A percentile compares a stretch with the other conserved stretches of the same genome.
Evolutionary conservation across 257 asterid genomes (phyloP).

Genomic region (Jasminum sambac): DNA sequence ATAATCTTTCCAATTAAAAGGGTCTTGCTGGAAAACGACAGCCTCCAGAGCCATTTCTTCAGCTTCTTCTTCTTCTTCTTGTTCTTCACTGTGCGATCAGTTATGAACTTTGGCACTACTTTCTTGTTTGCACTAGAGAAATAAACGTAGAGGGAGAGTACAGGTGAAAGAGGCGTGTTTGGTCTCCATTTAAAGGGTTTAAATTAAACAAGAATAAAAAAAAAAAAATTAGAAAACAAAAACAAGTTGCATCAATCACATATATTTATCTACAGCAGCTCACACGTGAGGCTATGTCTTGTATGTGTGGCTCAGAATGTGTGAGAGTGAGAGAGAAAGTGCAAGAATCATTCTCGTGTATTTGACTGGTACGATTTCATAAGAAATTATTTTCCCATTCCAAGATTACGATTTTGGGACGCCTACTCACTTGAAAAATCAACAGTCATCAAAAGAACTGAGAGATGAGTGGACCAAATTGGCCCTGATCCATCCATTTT

Average conservation of each 20-base stretch:
- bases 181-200: conserved; percentile 43
- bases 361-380: not conserved
- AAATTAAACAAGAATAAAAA: conserved; percentile 10
- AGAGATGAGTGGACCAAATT: too few relatives aligned
- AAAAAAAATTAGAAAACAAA: not conserved
- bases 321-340: conserved; percentile 15
- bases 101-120: not conserved
- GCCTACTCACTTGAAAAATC: too few relatives aligned
- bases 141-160: conserved; percentile 21
- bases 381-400: not conserved
- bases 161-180: conserved; percentile 11
- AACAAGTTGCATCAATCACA: conserved; percentile 38
- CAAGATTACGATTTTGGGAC: too few relatives aligned
- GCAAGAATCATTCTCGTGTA: not conserved
- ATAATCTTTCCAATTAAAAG: conserved; percentile 38
- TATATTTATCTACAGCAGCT: conserved; percentile 36
- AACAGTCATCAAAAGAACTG: too few relatives aligned
- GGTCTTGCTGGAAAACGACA: conserved; percentile 51
- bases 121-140: not conserved
- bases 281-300: conserved; percentile 44
- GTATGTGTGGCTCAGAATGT: conserved; percentile 10
- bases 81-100: conserved; percentile 1
- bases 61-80: conserved; percentile 17
- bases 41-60: conserved; percentile 57
- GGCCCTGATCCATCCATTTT: too few relatives aligned